phyloP scores from a whole-genome alignment of 192 early-diverging fungal genomes.

The Coemansia sp. region DNA sequence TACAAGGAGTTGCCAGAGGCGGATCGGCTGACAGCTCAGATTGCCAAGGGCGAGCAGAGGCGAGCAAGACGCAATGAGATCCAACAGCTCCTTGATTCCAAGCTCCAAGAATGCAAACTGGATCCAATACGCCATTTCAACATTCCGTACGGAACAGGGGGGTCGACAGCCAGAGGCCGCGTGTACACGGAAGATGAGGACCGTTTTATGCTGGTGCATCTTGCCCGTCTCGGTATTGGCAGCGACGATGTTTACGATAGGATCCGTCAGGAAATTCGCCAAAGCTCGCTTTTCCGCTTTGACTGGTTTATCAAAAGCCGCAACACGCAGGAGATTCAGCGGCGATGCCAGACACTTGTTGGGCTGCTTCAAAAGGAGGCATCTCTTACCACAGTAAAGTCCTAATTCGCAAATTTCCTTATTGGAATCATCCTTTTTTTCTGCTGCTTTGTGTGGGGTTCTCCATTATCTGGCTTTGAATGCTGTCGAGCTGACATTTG shows the following conservation, averaged over 20 bases:
- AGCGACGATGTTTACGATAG: slow-evolving; percentile 92
- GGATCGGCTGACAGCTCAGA: slow-evolving; percentile 80
- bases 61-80: slow-evolving; percentile 78
- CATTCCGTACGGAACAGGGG: slow-evolving; percentile 80
- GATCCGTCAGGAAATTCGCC: slow-evolving; percentile 82
- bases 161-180: slow-evolving; percentile 72
- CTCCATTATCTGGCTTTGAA: too few relatives aligned
- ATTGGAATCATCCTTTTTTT: too few relatives aligned
- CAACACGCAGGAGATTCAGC: slow-evolving; percentile 77
- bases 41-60: slow-evolving; percentile 86
- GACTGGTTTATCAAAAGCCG: slow-evolving; percentile 99
- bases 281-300: slow-evolving; percentile 85
- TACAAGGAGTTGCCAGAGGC: slow-evolving; percentile 88
- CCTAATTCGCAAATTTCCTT: neutral
- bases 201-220: slow-evolving; percentile 87
- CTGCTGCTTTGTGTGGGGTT: too few relatives aligned
- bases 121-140: slow-evolving; percentile 86
- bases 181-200: slow-evolving; percentile 95
- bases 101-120: slow-evolving; percentile 66
- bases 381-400: neutral
- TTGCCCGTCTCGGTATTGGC: slow-evolving; percentile 86
- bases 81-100: slow-evolving; percentile 76
- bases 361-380: slow-evolving; percentile 53
- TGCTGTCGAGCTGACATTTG: neutral
- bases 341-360: slow-evolving; percentile 84